Base-by-base conservation (phyloP, 768 basidiomycete species). In the Chalciporus chontae region DNA sequence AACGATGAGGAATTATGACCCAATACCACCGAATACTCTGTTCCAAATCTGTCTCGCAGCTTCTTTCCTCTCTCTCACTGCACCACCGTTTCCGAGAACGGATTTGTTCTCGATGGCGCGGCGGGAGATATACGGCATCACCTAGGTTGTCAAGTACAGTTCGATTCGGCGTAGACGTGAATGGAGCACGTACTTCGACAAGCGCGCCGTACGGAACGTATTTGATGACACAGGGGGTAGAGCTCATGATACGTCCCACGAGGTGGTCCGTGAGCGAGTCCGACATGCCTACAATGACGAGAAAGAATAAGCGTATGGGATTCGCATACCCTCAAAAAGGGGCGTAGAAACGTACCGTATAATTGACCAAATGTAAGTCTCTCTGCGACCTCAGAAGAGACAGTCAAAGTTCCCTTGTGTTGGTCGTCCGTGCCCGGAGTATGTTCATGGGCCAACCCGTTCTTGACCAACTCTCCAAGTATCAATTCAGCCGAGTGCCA, bases 81-180 rank as follows among this genome's bases (percentile, higher is more conserved):
- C 90, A 11, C 76, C 81, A 1, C 86, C 87, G 17, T 78, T 73
- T 14, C 85, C 87, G 23, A 97, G 78, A 2, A 96, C 77, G 0
- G 85, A 85, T 68, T 92, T 94, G 73, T 97, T 96, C 81, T 96
- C 94, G 40, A 93, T 84, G 1, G 93, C 94, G 14, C 94, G 77
- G 27, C 93, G 78, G 36, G 85, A 78, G 8, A 96, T 78, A 65
- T 95, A 97, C 0, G 94, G 93, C 83, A 96, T 85, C 9, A 92
- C 87, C 83, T 87, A 17, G 6, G n/a, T 3, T 13, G 10, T 15
- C 13, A 14, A 45, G 21, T 38, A 48, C 21, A 19, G 9, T 50
- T 6, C 38, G 15, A 32, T 17, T 26, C 6, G 2, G n/a, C 7
- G 1, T 4, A 19, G 23, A 45, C 7, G 26, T 8, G 8, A 27